These are phyloP conservation scores for Phytopythium sindhum DNA, from an alignment of 352 stramenopile genomes.

Conservation along the genomic window DNA sequence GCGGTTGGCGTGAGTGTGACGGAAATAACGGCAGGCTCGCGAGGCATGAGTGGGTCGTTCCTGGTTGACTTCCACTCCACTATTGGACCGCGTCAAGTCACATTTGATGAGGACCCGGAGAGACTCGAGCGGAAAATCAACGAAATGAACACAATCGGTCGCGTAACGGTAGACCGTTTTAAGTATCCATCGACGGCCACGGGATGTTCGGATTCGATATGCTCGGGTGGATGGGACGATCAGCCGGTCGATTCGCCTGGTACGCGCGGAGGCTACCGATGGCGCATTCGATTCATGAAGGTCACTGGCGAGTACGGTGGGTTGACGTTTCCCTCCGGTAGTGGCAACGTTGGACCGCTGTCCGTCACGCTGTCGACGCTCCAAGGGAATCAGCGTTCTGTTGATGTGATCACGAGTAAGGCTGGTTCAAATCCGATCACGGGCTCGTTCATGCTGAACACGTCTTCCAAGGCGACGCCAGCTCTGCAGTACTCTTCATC, in stretches of 20 bases:
- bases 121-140: conserved; percentile 91
- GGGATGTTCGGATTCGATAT: conserved; percentile 42
- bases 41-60: conserved; percentile 88
- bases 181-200: conserved; percentile 81
- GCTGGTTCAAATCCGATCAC: conserved; percentile 47
- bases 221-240: conserved; percentile 91
- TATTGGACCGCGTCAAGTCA: conserved; percentile 63
- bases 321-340: conserved; percentile 72
- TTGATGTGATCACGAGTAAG: conserved; percentile 55
- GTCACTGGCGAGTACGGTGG: conserved; percentile 68
- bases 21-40: conserved; percentile 85
- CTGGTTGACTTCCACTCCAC: conserved; percentile 88
- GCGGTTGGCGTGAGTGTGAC: conserved; percentile 64
- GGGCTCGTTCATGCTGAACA: conserved; percentile 51
- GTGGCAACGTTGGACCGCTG: conserved; percentile 65
- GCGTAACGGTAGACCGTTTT: conserved; percentile 87
- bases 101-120: conserved; percentile 85
- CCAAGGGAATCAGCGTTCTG: conserved; percentile 35
- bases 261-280: conserved; percentile 80
- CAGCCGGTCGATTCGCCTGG: conserved; percentile 65
- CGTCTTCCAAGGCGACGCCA: conserved; percentile 34
- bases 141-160: conserved; percentile 93
- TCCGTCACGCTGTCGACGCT: conserved; percentile 36
- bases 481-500: conserved; percentile 53
- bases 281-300: conserved; percentile 71